Percentiles rank a stretch among this genome's conserved stretches.
Evolutionary conservation across 2,329 filamentous ascomycete genomes (phyloP).

Genomic region (Cercospora janseana): DNA sequence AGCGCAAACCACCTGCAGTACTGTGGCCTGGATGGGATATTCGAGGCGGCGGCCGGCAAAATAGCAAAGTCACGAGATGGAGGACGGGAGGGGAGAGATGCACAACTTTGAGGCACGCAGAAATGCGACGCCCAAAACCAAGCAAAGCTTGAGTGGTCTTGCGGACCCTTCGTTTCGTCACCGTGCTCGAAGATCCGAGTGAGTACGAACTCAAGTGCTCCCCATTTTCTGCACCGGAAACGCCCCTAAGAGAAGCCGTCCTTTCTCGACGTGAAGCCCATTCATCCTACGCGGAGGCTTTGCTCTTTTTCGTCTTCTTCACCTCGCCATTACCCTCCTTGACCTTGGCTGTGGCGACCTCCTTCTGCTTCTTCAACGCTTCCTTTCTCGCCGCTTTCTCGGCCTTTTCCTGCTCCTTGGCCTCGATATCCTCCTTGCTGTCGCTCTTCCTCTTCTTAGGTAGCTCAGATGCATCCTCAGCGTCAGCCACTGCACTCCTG

Average conservation of each 20-base stretch:
- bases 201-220: conserved; percentile 3
- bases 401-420: conserved; percentile 23
- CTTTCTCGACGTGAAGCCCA: neutral
- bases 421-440: conserved; percentile 23
- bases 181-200: neutral
- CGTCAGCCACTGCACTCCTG: conserved; percentile 21
- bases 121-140: conserved; percentile 15
- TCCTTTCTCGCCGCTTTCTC: conserved; percentile 32
- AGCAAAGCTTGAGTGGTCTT: conserved; percentile 16
- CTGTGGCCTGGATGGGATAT: too few species aligned
- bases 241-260: neutral
- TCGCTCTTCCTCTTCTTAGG: conserved; percentile 36
- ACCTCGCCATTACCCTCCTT: conserved; percentile 16
- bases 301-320: conserved; percentile 18
- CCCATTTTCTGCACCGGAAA: neutral
- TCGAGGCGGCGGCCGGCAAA: neutral
- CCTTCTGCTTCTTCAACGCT: conserved; percentile 33
- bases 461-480: conserved; percentile 23
- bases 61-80: too few species aligned
- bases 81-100: neutral
- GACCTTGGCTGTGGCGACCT: conserved; percentile 19
- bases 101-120: conserved; percentile 10
- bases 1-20: too few species aligned
- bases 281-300: conserved; percentile 5
- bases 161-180: conserved; percentile 5